Evolutionary conservation across 2,329 filamentous ascomycete genomes (phyloP), one percentile per base, ranked within the genome.

Genomic region (Colletotrichum horii): DNA sequence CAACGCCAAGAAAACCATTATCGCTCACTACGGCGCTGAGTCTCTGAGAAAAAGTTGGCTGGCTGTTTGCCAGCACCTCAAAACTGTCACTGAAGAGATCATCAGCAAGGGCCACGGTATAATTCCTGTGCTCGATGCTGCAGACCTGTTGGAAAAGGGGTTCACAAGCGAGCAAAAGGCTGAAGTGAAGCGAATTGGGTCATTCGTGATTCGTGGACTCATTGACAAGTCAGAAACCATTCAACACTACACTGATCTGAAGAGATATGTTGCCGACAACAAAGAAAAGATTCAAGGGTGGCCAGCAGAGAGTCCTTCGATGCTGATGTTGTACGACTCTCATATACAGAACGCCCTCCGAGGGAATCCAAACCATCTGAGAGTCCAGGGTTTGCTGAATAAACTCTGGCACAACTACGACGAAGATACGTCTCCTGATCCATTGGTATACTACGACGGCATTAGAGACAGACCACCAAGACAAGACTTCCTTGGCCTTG

Each of bases 371-470:
- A 82, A 83, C 66, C 83, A 85, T 24, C 80, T 87, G 28, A 76
- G 75, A 9, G 77, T 87, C 1, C 83, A 85, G 62, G 78, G 81
- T 22, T 75, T 80, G 16, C 78, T 87, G 6, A 87, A 87, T 71
- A 80, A 79, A 3, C 81, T 86, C 28, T 87, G 84, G 82, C 83
- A 85, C 65, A 83, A 83, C 6, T 78, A 75, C 8, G 28, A n/a
- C n/a, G 34, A 19, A 11, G 79, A 80, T 36, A 79, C 79, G 1
- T 82, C 79, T 2, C 78, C 83, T 4, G 84, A 85, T 2, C 85
- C 85, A 1, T 75, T 87, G 43, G 80, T 82, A 3, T 87, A 86
- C 75, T 79, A 81, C n/a, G 85, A 88, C 68, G 84, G 79, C 6
- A 77, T 84, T 4, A 84, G 86, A 16, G 83, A 84, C 71, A 81